phyloP scores from a whole-genome alignment of 192 early-diverging fungal genomes.

The Coemansia sp. region DNA sequence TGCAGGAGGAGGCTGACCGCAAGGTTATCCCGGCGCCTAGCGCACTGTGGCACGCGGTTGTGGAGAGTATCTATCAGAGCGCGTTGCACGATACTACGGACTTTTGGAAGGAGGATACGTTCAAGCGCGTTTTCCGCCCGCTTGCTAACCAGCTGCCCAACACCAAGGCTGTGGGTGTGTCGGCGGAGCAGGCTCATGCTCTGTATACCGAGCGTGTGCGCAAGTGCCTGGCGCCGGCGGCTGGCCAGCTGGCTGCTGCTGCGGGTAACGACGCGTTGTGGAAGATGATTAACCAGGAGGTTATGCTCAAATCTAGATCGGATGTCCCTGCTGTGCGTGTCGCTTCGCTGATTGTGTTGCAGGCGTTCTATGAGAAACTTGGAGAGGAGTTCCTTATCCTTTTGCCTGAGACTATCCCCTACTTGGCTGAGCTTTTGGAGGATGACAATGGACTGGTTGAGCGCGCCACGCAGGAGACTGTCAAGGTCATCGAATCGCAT shows the following conservation, averaged over 20 bases:
- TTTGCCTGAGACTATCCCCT: slow-evolving; percentile 94
- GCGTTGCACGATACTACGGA: slow-evolving; percentile 71
- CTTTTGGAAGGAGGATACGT: slow-evolving; percentile 74
- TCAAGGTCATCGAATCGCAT: slow-evolving; percentile 84
- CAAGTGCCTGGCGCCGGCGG: slow-evolving; percentile 71
- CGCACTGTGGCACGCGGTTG: slow-evolving; percentile 73
- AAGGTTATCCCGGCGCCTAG: slow-evolving; percentile 54
- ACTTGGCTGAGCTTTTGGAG: slow-evolving; percentile 94
- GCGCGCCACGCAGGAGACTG: slow-evolving; percentile 77
- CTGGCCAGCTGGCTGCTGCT: slow-evolving; percentile 81
- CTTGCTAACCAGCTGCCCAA: slow-evolving; percentile 78
- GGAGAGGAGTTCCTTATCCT: slow-evolving; percentile 94
- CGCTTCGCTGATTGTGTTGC: slow-evolving; percentile 69
- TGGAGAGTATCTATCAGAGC: slow-evolving; percentile 70
- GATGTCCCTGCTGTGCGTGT: slow-evolving; percentile 72
- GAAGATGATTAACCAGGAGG: slow-evolving; percentile 86
- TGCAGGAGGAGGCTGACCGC: slow-evolving; percentile 50
- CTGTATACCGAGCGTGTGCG: slow-evolving; percentile 62
- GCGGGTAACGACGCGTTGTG: slow-evolving; percentile 78
- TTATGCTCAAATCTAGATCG: slow-evolving; percentile 79
- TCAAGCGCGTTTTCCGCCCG: slow-evolving; percentile 73
- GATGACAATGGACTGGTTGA: slow-evolving; percentile 89
- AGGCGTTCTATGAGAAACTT: slow-evolving; percentile 82
- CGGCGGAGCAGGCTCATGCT: slow-evolving; percentile 21
- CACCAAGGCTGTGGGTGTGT: slow-evolving; percentile 37